phyloP scores from a whole-genome alignment of 2,329 filamentous ascomycete species.

The Gaeumannomyces sp. region DNA sequence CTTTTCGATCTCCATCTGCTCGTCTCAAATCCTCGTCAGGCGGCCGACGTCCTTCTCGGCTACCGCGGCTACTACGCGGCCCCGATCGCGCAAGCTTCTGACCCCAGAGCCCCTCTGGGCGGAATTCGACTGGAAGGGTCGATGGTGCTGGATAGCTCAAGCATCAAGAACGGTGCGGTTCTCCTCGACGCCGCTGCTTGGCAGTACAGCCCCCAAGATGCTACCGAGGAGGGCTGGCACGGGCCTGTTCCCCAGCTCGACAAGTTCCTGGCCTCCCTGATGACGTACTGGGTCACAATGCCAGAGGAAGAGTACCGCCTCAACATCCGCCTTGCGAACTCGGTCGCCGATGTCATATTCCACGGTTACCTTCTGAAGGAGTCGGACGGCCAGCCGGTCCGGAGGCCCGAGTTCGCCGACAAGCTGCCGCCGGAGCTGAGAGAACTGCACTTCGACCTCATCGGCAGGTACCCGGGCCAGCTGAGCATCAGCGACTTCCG shows the following conservation, averaged over 20 bases:
- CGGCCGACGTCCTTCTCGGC: background rate
- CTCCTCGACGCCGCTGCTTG: background rate
- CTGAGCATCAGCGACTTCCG: background rate
- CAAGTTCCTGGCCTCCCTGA: background rate
- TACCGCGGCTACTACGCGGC: background rate
- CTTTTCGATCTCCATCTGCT: background rate
- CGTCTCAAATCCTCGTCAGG: background rate
- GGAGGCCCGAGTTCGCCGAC: background rate
- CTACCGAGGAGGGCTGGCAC: background rate
- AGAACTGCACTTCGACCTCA: slow-evolving; percentile 6
- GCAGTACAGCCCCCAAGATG: background rate
- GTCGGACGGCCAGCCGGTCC: background rate
- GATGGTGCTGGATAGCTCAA: background rate
- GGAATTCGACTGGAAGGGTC: background rate
- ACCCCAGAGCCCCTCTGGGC: background rate
- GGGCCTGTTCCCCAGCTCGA: background rate
- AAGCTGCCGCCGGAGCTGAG: background rate
- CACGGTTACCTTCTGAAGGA: background rate
- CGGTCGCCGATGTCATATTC: background rate
- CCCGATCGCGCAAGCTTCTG: background rate
- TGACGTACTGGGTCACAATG: background rate
- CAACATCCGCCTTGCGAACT: background rate
- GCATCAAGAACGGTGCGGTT: background rate
- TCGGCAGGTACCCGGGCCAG: slow-evolving; percentile 1
- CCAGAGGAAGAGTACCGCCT: background rate